Percentiles rank a stretch among this genome's conserved stretches.
Evolutionary conservation across 192 early-diverging fungal species (phyloP).

Genomic region (Thamnidium elegans): DNA sequence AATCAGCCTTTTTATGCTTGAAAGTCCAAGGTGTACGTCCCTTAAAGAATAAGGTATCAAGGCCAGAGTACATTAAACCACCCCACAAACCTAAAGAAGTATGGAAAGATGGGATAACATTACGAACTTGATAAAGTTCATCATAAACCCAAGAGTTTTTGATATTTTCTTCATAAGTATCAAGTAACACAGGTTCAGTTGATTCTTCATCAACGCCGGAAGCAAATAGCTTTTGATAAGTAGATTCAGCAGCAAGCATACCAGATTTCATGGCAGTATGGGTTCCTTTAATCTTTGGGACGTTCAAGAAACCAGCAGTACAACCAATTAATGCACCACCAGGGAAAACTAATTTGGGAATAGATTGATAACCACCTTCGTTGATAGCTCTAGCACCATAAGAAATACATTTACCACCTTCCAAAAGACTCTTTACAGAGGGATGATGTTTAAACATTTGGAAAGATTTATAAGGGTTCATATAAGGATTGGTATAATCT

Average conservation of each 20-base stretch:
- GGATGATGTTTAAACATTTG: constrained; percentile 93
- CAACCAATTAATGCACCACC: constrained; percentile 95
- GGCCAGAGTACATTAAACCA: constrained; percentile 81
- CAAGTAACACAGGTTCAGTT: constrained; percentile 63
- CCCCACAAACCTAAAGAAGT: constrained; percentile 81
- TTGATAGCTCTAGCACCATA: constrained; percentile 97
- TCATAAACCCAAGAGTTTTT: constrained; percentile 86
- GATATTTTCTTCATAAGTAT: constrained; percentile 77
- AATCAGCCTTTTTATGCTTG: constrained; percentile 81
- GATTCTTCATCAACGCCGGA: constrained; percentile 53
- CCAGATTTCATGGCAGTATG: constrained; percentile 99
- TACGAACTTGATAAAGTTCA: constrained; percentile 89
- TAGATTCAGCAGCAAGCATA: constrained; percentile 92
- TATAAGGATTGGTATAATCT: constrained; percentile 93
- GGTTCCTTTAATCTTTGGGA: constrained; percentile 99
- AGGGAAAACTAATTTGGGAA: constrained; percentile 92
- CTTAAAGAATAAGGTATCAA: constrained; percentile 87
- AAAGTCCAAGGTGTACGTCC: constrained; percentile 94
- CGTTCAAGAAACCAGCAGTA: constrained; percentile 94
- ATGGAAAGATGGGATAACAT: constrained; percentile 93
- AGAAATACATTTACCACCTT: constrained; percentile 85
- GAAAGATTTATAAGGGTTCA: constrained; percentile 97
- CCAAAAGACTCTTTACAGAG: constrained; percentile 71
- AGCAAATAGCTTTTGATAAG: constrained; percentile 53
- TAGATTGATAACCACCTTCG: constrained; percentile 93